Conservation (phyloP, 2,329 filamentous ascomycete genomes). For the Reticulascus tulasneorum region DNA sequence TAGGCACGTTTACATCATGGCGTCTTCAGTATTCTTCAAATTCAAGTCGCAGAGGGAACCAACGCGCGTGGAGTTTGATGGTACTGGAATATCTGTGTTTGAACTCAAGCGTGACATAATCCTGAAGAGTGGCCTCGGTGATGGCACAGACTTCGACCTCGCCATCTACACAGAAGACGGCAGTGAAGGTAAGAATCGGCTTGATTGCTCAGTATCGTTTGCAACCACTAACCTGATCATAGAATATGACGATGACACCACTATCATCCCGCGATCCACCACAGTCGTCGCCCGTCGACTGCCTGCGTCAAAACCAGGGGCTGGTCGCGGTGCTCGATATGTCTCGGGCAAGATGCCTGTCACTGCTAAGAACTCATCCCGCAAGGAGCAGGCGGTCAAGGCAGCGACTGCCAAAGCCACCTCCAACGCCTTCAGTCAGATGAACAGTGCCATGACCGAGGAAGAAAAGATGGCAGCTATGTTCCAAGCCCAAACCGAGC, state of each 20-base stretch:
- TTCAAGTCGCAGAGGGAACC: constrained; percentile 99
- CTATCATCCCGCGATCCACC: constrained; percentile 92
- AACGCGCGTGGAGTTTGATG: constrained; percentile 91
- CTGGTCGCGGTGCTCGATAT: constrained; percentile 88
- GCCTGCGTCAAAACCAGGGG: constrained; percentile 78
- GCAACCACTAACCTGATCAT: constrained; percentile 24
- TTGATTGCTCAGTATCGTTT: constrained; percentile 1
- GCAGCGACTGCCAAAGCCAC: constrained; percentile 51
- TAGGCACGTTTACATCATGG: constrained; percentile 74
- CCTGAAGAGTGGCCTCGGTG: constrained; percentile 84
- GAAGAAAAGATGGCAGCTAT: constrained; percentile 92
- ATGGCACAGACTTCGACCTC: constrained; percentile 94
- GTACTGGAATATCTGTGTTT: constrained; percentile 96
- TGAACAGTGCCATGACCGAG: constrained; percentile 80
- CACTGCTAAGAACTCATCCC: constrained; percentile 75
- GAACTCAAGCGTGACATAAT: constrained; percentile 99
- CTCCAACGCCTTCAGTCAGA: constrained; percentile 56
- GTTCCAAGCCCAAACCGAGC: constrained; percentile 82
- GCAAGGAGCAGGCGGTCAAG: constrained; percentile 61
- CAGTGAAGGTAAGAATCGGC: constrained; percentile 69
- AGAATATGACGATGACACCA: constrained; percentile 98
- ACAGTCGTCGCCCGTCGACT: constrained; percentile 86
- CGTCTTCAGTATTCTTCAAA: constrained; percentile 98
- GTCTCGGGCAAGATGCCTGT: constrained; percentile 94
- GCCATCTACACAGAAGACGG: constrained; percentile 91